phyloP scores from a whole-genome alignment of 306 rosid genomes.

The Argentina anserina region DNA sequence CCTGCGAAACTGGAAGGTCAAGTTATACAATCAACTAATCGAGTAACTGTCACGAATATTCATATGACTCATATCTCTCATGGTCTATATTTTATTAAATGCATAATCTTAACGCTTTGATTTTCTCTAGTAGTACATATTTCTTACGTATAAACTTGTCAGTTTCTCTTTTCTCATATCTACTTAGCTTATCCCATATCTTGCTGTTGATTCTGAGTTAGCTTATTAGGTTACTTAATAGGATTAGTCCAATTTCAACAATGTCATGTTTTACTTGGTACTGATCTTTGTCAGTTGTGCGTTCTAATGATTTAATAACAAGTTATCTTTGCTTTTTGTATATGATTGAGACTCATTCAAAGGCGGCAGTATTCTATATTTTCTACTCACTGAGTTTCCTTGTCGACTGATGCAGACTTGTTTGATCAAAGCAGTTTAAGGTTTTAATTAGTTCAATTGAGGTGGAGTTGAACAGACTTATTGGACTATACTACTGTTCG shows the following conservation, averaged over 20 bases:
- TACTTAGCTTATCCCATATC: constrained; percentile 10
- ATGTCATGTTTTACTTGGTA: not conserved
- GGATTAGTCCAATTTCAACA: constrained; percentile 1
- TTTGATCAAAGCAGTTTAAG: not conserved
- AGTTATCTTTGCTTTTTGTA: not conserved
- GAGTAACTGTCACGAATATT: not conserved
- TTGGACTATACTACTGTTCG: not conserved
- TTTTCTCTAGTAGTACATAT: not conserved
- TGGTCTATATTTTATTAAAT: not conserved
- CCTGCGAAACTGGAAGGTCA: not conserved
- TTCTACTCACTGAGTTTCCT: not conserved
- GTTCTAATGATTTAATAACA: not conserved
- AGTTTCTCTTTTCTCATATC: constrained; percentile 6
- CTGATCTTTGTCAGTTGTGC: not conserved
- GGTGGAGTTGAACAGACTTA: not conserved
- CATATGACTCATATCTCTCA: not conserved
- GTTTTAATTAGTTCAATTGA: not conserved
- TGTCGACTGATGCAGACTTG: constrained; percentile 10
- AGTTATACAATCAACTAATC: not conserved
- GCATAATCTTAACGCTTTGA: constrained; percentile 2
- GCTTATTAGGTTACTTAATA: not conserved
- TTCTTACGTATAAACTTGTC: not conserved
- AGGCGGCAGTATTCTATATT: not conserved
- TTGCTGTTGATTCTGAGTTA: constrained; percentile 4
- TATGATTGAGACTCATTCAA: constrained; percentile 15